Base-by-base conservation (phyloP, 768 basidiomycete species). In the Glaciozyma martinii region DNA sequence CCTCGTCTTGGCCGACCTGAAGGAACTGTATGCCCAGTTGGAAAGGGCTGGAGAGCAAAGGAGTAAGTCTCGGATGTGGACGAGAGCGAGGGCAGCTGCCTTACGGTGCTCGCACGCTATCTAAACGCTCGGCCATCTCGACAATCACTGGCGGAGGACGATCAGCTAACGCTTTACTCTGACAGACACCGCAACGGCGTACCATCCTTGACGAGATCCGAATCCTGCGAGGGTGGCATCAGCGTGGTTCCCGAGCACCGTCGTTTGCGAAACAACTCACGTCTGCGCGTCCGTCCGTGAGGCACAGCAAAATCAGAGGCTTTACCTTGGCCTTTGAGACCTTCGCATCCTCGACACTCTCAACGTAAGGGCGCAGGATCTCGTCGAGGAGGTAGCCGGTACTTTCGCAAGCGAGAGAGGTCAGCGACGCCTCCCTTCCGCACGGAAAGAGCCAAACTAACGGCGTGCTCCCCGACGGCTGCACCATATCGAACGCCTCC, bases 11-110 rank as follows among this genome's bases (percentile, higher is more conserved):
- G 25, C 72, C 72, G 25, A 73, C 52, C 56, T 73, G 72, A 19
- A 73, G 43, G 55, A 73, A 69, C 63, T 70, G 67, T 1, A 73
- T 27, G 19, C 72, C 72, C 25, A 73, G 64, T 59, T 72, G 71
- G 65, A 64, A 56, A 53, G 64, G 65, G 7, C 55, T 63, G 50
- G 15, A 40, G 23, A 47, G 25, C 21, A 18, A 18, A 29, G 27
- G n/a, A n/a, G 32, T 44, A 23, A 12, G 44, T 21, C 19, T 25
- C 18, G 21, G 10, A 13, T 10, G 1, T 23, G 7, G 4, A 30
- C 19, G 33, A 27, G 12, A 25, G 49, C 7, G 8, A 15, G 23
- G 8, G 18, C 12, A 6, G 52, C 21, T 27, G 32, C 50, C n/a
- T 37, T 19, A 59, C 30, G 70, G 67, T 7, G 66, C 60, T 12